These are phyloP conservation scores for Tuber aestivum DNA, from an alignment of 495 filamentous ascomycete genomes.

Conservation along the genomic window DNA sequence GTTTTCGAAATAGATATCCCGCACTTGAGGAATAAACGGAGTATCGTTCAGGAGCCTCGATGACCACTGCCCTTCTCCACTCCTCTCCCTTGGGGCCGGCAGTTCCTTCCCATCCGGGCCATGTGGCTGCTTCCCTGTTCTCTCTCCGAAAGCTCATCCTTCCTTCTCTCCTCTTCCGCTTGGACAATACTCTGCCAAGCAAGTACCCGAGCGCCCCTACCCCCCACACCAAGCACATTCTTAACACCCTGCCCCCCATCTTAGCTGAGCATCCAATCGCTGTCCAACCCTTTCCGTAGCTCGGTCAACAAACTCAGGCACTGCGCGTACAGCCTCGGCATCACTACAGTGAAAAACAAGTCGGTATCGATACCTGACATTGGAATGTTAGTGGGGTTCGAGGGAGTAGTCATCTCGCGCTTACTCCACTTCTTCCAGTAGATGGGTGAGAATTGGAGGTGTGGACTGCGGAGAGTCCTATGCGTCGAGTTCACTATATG, in stretches of 20 bases:
- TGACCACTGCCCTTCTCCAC: too few species aligned
- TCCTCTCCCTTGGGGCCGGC: too few species aligned
- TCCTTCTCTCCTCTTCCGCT: constrained; percentile 68
- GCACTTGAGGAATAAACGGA: background rate
- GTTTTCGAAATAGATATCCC: background rate
- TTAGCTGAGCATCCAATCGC: constrained; percentile 64
- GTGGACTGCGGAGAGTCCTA: background rate
- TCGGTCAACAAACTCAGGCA: constrained; percentile 68
- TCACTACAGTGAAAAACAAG: constrained; percentile 67
- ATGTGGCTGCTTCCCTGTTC: background rate
- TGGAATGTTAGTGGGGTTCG: background rate
- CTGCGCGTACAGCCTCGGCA: constrained; percentile 73
- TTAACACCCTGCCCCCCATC: constrained; percentile 52
- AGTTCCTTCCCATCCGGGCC: background rate
- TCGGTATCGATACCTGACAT: constrained; percentile 84
- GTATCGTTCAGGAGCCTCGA: background rate
- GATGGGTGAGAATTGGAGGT: background rate
- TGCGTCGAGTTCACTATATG: background rate
- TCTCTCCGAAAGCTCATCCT: constrained; percentile 25
- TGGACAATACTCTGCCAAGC: constrained; percentile 76
- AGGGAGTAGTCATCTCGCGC: background rate
- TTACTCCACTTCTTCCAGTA: background rate
- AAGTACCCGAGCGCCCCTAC: constrained; percentile 70
- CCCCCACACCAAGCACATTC: constrained; percentile 69
- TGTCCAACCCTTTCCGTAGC: constrained; percentile 72